Conservation (phyloP, 2,329 filamentous ascomycete species). For the Rasamsonia emersonii region DNA sequence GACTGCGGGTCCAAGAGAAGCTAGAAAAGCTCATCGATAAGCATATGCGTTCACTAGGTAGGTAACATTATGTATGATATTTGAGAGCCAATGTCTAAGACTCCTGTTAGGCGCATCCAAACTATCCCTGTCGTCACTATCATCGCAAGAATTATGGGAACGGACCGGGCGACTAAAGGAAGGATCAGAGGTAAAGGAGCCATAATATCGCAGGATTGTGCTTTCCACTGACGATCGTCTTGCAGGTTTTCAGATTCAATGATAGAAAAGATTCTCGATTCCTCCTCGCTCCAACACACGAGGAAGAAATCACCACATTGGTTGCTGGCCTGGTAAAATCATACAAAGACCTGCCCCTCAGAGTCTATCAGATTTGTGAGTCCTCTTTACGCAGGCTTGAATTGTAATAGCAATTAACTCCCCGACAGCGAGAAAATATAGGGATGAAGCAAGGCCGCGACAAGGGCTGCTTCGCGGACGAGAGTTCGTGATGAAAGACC, state of each 20-base stretch:
- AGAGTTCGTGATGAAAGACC: constrained; percentile 96
- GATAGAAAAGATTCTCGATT: constrained; percentile 70
- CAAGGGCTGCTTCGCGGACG: constrained; percentile 79
- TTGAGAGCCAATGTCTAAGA: constrained; percentile 10
- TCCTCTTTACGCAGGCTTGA: constrained; percentile 1
- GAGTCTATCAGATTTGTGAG: constrained; percentile 82
- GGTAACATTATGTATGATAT: constrained; percentile 11
- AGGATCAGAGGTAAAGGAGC: constrained; percentile 57
- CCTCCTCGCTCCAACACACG: constrained; percentile 84
- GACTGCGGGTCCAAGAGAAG: constrained; percentile 79
- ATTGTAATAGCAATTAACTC: constrained; percentile 5
- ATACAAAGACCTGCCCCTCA: constrained; percentile 75
- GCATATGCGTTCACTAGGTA: constrained; percentile 72
- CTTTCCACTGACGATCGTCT: constrained; percentile 13
- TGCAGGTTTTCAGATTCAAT: constrained; percentile 65
- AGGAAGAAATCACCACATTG: constrained; percentile 86
- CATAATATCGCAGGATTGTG: constrained; percentile 6
- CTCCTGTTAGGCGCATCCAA: constrained; percentile 61
- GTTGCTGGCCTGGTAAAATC: constrained; percentile 66
- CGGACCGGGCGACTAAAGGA: constrained; percentile 71
- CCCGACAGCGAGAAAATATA: constrained; percentile 70
- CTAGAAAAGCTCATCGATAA: constrained; percentile 77
- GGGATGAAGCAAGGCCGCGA: constrained; percentile 81
- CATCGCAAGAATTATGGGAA: constrained; percentile 74
- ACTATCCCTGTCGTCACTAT: constrained; percentile 73